phyloP scores from a whole-genome alignment of 2,329 filamentous ascomycete species.

The Fusarium oligoseptatum region DNA sequence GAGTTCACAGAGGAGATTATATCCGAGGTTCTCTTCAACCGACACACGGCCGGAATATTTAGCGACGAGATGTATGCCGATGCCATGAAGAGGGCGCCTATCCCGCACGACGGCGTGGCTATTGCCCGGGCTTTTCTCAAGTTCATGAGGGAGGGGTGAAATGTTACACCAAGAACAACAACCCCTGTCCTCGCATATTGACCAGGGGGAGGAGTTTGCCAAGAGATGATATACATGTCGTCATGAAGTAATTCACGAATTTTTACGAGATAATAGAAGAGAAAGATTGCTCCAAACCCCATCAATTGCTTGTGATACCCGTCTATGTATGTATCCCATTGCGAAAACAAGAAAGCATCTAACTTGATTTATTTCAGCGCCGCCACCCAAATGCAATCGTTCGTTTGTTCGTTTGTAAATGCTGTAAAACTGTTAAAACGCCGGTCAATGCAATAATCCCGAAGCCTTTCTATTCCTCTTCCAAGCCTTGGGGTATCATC shows the following conservation, averaged over 20 bases:
- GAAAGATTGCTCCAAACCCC: not conserved
- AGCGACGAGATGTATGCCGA: conserved; percentile 76
- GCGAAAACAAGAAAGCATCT: not conserved
- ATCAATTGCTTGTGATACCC: not conserved
- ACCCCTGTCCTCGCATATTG: not conserved
- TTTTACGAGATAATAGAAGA: conserved; percentile 15
- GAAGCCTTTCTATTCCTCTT: conserved; percentile 15
- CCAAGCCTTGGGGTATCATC: conserved; percentile 42
- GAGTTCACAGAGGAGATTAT: conserved; percentile 59
- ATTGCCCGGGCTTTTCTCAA: conserved; percentile 81
- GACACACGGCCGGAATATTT: conserved; percentile 78
- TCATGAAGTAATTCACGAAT: conserved; percentile 13
- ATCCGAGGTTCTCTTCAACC: conserved; percentile 56
- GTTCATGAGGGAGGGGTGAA: conserved; percentile 74
- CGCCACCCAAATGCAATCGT: conserved; percentile 10
- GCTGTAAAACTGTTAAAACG: conserved; percentile 24
- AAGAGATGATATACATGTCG: conserved; percentile 6
- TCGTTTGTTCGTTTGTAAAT: conserved; percentile 7
- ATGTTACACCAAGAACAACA: not conserved
- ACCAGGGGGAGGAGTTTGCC: not conserved
- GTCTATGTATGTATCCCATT: not conserved
- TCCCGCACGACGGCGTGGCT: conserved; percentile 82
- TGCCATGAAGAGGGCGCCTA: conserved; percentile 73
- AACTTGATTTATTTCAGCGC: not conserved
- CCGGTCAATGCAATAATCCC: conserved; percentile 26